Base-by-base conservation (phyloP, 495 filamentous ascomycete genomes). In the Penicillium salamii region DNA sequence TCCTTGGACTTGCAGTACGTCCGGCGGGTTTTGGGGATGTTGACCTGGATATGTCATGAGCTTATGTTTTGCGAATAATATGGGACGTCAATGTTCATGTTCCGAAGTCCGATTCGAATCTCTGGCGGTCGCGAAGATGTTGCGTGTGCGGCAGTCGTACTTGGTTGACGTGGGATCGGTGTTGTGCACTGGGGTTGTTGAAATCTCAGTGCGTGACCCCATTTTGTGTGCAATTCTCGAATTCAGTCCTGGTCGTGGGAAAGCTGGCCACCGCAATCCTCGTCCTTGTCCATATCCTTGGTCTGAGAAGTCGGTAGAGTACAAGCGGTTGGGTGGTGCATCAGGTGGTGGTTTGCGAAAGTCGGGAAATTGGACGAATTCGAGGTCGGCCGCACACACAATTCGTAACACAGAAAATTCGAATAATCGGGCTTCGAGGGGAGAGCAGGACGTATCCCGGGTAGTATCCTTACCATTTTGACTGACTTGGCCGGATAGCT, bases 1-100 rank as follows among this genome's bases (percentile, higher is more conserved):
- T 87, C 81, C 77, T 84, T 90, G 81, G 85, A 85, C 80, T 93
- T 93, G 90, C 92, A 97, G 82, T 88, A 92, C 68, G 88, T 92
- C 73, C 86, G 84, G 63, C 89, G 84, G 67, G 90, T 92, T 77
- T 95, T 93, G 53, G 90, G 89, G 67, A 92, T 79, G 83, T 89
- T 91, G 72, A 90, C 87, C 87, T 91, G 59, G 60, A 55, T 50
- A 51, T 43, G 46, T 37, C 15, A 54, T 69, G 65, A 68, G 61
- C 55, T 41, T 62, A 43, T 58, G 58, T 50, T 56, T 42, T 33
- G 36, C 38, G 26, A 42, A 33, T 28, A 26, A 37, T 42, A 34
- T 52, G 31, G 32, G 28, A 47, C 37, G 23, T 50, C 38, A 35
- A 46, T 43, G 36, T 28, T 28, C 35, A 38, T 46, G 46, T 34